phyloP scores from a whole-genome alignment of 768 basidiomycete genomes.

The Podaxis sp. region DNA sequence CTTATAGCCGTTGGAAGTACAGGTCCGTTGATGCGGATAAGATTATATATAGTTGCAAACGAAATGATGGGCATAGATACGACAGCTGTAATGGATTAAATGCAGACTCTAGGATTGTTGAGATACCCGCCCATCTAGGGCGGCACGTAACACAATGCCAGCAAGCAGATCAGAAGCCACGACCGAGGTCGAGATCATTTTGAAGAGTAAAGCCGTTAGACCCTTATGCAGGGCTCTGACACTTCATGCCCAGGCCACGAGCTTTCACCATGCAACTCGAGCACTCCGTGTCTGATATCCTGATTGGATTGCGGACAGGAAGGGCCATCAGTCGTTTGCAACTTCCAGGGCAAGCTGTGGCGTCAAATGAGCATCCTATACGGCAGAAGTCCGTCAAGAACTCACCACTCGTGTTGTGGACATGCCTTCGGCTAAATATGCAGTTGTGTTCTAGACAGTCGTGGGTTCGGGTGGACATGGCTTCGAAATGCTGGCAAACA shows the following conservation, averaged over 20 bases:
- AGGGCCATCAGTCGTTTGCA: constrained; percentile 68
- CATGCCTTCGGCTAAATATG: constrained; percentile 68
- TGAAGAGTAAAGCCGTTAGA: background rate
- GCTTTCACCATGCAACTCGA: constrained; percentile 38
- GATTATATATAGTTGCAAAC: background rate
- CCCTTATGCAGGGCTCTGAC: constrained; percentile 13
- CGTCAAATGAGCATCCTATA: constrained; percentile 2
- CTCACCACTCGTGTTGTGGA: constrained; percentile 48
- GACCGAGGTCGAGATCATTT: background rate
- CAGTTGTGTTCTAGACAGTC: constrained; percentile 68
- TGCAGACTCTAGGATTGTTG: background rate
- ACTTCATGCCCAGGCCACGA: constrained; percentile 18
- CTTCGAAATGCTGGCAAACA: constrained; percentile 67
- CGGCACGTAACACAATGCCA: background rate
- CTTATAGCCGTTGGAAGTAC: background rate
- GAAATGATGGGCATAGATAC: background rate
- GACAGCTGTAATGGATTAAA: background rate
- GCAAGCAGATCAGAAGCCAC: background rate
- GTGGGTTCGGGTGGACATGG: constrained; percentile 66
- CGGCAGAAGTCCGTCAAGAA: background rate
- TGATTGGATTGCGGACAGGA: constrained; percentile 70
- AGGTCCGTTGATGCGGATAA: background rate
- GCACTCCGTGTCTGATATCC: constrained; percentile 57
- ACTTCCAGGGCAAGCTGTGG: constrained; percentile 47
- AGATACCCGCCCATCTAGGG: background rate